These are phyloP conservation scores for Penicillium frequentans DNA, from an alignment of 2,329 filamentous ascomycete genomes.

Conservation along the genomic window DNA sequence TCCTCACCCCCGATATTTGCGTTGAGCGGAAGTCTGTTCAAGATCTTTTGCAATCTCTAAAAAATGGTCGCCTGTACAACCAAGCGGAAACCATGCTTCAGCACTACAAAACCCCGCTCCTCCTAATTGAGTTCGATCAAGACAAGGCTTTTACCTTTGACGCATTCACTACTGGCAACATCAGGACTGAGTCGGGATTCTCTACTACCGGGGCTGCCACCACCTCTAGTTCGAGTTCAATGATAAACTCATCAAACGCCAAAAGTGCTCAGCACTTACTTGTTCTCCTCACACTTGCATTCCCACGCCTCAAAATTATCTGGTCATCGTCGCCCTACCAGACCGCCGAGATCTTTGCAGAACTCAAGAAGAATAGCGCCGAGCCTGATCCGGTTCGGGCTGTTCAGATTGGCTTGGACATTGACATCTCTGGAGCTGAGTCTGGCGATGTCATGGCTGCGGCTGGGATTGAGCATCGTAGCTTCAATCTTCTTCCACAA, in stretches of 20 bases:
- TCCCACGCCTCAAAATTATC: constrained; percentile 84
- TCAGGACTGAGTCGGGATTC: constrained; percentile 56
- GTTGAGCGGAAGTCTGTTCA: constrained; percentile 91
- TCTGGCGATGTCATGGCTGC: constrained; percentile 56
- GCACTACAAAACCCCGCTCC: constrained; percentile 85
- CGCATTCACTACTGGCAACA: constrained; percentile 52
- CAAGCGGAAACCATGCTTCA: constrained; percentile 94
- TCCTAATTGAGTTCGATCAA: constrained; percentile 96
- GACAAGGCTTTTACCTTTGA: constrained; percentile 97
- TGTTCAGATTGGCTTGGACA: constrained; percentile 76
- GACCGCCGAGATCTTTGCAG: constrained; percentile 94
- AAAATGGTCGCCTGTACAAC: constrained; percentile 85
- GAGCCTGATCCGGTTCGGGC: constrained; percentile 90
- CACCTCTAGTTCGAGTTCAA: constrained; percentile 62
- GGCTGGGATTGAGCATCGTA: constrained; percentile 56
- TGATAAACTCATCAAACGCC: constrained; percentile 61
- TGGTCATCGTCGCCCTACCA: constrained; percentile 94
- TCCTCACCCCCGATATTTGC: constrained; percentile 86
- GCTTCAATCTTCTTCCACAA: constrained; percentile 80
- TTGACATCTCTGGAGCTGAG: constrained; percentile 40
- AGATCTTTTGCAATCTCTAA: constrained; percentile 88
- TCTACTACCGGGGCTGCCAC: constrained; percentile 36
- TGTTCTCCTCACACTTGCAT: constrained; percentile 87
- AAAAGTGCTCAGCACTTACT: constrained; percentile 89
- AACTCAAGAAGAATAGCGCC: constrained; percentile 82